phyloP scores from a whole-genome alignment of 1,284 basidiomycete genomes.

The Ceratobasidium sp. region DNA sequence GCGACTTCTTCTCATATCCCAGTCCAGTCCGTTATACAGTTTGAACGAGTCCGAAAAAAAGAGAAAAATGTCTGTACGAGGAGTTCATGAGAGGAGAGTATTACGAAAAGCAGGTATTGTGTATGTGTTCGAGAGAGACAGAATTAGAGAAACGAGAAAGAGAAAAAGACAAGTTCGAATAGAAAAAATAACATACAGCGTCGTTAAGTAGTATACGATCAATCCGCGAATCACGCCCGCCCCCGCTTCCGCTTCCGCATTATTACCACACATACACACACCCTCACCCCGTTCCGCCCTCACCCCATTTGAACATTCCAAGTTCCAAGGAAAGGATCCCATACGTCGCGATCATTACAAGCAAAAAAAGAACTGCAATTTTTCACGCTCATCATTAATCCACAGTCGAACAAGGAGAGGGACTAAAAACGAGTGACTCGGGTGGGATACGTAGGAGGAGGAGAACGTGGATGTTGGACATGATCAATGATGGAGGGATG shows the following conservation, averaged over 20 bases:
- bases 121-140: neutral
- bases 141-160: neutral
- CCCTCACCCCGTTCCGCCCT: neutral
- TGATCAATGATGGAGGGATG: neutral
- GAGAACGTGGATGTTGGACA: conserved; percentile 20
- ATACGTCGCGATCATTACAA: neutral
- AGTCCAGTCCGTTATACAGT: neutral
- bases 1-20: conserved; percentile 6
- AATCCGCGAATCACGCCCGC: neutral
- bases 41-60: neutral
- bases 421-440: conserved; percentile 27
- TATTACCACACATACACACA: neutral
- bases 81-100: neutral
- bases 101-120: neutral
- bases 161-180: neutral
- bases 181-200: conserved; percentile 2
- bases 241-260: neutral
- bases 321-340: no score
- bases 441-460: conserved; percentile 16
- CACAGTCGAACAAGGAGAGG: conserved; percentile 11
- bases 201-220: neutral
- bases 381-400: conserved; percentile 36
- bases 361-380: conserved; percentile 30
- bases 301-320: no score
- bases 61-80: conserved; percentile 7